Evolutionary conservation across 1,139 yeast genomes (phyloP), one percentile per base, ranked within the genome.

Genomic region (Debaryomycetaceae sp.): DNA sequence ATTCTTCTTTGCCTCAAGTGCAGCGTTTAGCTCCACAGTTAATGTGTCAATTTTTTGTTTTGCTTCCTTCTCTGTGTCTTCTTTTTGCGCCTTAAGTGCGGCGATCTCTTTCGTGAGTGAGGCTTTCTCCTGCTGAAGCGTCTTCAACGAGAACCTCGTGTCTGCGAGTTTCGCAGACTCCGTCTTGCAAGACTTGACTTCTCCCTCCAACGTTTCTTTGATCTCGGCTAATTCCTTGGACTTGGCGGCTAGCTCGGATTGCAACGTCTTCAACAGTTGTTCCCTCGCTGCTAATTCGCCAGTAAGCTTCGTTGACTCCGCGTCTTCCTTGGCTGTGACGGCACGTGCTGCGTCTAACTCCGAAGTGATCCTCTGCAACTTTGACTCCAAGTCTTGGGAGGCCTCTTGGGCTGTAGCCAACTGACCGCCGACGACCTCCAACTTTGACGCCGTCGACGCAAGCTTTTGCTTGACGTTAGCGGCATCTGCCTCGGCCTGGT

Each of bases 261-360:
- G 10, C 16, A 27, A 27, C 5, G 15, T 27, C 23, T 27, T 16
- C 16, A 29, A 18, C 5, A n/a, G 5, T 10, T 16, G 6, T 6
- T 17, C 25, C 14, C 25, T 29, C 10, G 27, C 25, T 2, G 33
- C 20, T 13, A 28, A 6, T 22, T 23, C 22, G 16, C 20, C 32
- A 15, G 30, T 17, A 16, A 36, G 34, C 3, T 36, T 31, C 3
- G 11, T 16, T 23, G 32, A 27, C 10, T 31, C 31, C 12, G 21
- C 33, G 16, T 29, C 31, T 16, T 32, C 24, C 5, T 14, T n/a
- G n/a, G n/a, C n/a, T n/a, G n/a, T n/a, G n/a, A n/a, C n/a, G n/a
- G n/a, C n/a, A n/a, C n/a, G n/a, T n/a, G n/a, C n/a, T n/a, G n/a
- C n/a, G n/a, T n/a, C n/a, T n/a, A n/a, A n/a, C n/a, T n/a, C n/a